phyloP scores from a whole-genome alignment of 208 protist genomes.

The Acanthamoeba healyi region DNA sequence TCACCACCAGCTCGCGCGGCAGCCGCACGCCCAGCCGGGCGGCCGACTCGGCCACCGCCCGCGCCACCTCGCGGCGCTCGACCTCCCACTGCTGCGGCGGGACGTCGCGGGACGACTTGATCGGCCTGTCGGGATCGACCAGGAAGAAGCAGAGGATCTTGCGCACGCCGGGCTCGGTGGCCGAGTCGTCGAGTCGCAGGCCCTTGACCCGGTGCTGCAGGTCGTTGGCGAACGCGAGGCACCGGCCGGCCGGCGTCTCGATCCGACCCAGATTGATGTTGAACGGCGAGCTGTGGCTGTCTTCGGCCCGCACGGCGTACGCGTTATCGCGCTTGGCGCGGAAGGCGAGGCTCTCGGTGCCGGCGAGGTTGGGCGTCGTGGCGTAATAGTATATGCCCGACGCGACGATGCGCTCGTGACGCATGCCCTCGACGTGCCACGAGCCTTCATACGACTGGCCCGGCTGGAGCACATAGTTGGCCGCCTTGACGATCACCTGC shows the following conservation, averaged over 20 bases:
- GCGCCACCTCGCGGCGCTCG: background rate
- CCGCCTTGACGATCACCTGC: constrained; percentile 86
- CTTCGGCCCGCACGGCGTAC: background rate
- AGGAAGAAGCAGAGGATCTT: constrained; percentile 86
- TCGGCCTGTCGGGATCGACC: constrained; percentile 67
- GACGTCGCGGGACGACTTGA: constrained; percentile 72
- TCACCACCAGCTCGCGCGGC: constrained; percentile 56
- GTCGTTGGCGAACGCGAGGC: constrained; percentile 82
- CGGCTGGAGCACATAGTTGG: constrained; percentile 77
- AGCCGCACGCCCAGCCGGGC: background rate
- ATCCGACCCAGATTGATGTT: constrained; percentile 24
- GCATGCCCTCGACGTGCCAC: constrained; percentile 86
- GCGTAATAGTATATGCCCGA: constrained; percentile 85
- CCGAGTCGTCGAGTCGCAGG: constrained; percentile 68
- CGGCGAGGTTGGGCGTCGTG: constrained; percentile 71
- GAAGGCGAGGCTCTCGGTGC: constrained; percentile 72
- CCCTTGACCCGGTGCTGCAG: constrained; percentile 79
- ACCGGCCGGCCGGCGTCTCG: constrained; percentile 76
- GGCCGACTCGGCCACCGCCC: background rate
- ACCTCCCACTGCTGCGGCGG: constrained; percentile 65
- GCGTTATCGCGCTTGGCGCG: background rate
- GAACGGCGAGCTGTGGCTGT: background rate
- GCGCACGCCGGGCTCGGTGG: constrained; percentile 46
- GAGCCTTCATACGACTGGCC: background rate
- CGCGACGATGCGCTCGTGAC: constrained; percentile 83